Base-by-base conservation (phyloP, 2,329 filamentous ascomycete species). In the Microsporum audouinii region DNA sequence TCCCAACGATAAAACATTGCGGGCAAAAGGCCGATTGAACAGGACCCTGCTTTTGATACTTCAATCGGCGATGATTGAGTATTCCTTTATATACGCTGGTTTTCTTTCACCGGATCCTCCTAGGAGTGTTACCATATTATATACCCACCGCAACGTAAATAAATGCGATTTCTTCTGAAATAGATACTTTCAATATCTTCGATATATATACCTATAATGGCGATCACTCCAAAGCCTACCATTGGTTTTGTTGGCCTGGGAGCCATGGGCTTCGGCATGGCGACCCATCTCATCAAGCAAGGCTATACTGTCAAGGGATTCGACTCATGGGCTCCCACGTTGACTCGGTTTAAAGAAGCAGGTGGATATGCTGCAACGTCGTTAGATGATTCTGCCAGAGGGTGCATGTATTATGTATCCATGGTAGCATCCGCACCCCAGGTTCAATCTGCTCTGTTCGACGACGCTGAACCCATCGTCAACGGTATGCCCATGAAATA, bases 191-290 rank as follows among this genome's bases (percentile, higher is more conserved):
- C 34, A 10, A 36, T 10, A 36, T 36, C 10, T 36, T 36, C 10
- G 34, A n/a, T 53, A 7, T 53, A 53, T 17, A 53, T 53, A 10
- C 31, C 23, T 34, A 39, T n/a, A 57, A 57, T 43, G 55, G 38
- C 55, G n/a, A 55, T 55, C n/a, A 34, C 45, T 27, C 43, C 29
- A 65, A 81, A 79, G 69, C 77, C 79, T 31, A 68, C 73, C 59
- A 76, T 88, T 60, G 81, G 83, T 65, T 89, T 89, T 73, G 85
- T 88, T 65, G 88, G 88, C 77, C 84, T 91, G 2, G 88, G 88
- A 61, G 87, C 87, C 73, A 90, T 90, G 88, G 88, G 88, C 70
- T 88, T 89, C 71, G 88, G 88, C 70, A 90, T 91, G 87, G 88
- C 88, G 65, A 88, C 83, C 63, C 81, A 89, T 70, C 81, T 91